phyloP scores from a whole-genome alignment of 371 early-diverging fungal genomes.

The Mortierella sp. region DNA sequence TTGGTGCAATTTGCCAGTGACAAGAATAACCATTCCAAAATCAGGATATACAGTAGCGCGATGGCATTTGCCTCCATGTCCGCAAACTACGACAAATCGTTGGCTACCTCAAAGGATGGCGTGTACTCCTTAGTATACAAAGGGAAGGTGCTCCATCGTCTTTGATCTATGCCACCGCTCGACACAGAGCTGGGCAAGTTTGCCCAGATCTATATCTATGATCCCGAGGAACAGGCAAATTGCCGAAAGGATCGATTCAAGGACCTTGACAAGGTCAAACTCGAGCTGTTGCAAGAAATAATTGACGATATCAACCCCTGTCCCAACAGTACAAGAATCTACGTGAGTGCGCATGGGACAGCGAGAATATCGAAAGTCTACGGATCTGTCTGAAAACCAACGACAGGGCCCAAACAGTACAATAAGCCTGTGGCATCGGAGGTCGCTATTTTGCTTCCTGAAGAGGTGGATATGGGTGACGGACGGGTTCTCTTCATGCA shows the following conservation, averaged over 20 bases:
- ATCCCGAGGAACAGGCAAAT: not conserved
- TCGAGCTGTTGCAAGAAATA: not conserved
- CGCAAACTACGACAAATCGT: not conserved
- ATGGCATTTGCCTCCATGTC: no score
- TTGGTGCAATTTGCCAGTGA: no score
- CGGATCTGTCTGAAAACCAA: not conserved
- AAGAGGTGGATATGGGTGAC: no score
- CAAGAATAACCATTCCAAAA: no score
- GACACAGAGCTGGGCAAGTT: not conserved
- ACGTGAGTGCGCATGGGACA: no score
- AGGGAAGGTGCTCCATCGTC: not conserved
- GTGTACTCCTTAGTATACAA: slow-evolving; percentile 7
- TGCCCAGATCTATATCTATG: slow-evolving; percentile 14
- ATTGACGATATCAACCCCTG: no score
- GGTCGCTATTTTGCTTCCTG: not conserved
- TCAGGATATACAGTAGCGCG: no score
- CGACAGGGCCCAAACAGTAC: not conserved
- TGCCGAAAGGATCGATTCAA: no score
- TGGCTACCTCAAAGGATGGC: slow-evolving; percentile 5
- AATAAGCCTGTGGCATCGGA: not conserved
- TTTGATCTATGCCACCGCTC: slow-evolving; percentile 1
- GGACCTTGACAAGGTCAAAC: not conserved
- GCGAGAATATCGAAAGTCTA: not conserved
- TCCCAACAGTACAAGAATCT: no score
- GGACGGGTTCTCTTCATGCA: no score